Evolutionary conservation across 768 basidiomycete genomes (phyloP), one percentile per base, ranked within the genome.

Genomic region (Russula dissimulans): DNA sequence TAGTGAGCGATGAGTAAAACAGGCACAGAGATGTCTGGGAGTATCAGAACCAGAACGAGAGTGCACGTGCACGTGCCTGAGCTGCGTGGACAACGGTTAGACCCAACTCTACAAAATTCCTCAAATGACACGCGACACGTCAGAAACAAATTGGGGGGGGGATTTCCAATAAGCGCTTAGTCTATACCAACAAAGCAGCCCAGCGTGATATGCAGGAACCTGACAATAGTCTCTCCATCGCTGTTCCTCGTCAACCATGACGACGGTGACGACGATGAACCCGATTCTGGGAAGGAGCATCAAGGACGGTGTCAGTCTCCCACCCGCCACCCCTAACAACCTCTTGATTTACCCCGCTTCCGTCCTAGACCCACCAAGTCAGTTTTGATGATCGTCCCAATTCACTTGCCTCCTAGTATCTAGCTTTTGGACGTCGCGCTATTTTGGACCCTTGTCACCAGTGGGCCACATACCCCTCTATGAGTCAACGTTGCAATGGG

Each of bases 11-110:
- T 2, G 90, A 90, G 67, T 92, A 92, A 69, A 91, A 78, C 5
- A 92, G 75, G 12, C 83, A 83, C n/a, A 93, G 77, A 3, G 91
- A 85, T 43, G 92, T 80, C 38, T 90, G 78, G 0, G 87, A 86
- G 55, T 85, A 78, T 65, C 43, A 8, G 15, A 5, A 36, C 9
- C 34, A 52, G 4, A 17, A 31, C 10, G 52, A 39, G 31, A 1
- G 52, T 26, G 22, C 22, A 26, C 22, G 22, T 26, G 3, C 51
- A 36, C 31, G 29, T 56, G 55, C 58, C 55, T 52, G 59, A 62
- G 57, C 56, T 46, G 54, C 62, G n/a, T n/a, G n/a, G n/a, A n/a
- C n/a, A n/a, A n/a, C n/a, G n/a, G n/a, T n/a, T n/a, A n/a, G n/a
- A n/a, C n/a, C n/a, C n/a, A n/a, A n/a, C n/a, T n/a, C 90, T 90